Base-by-base conservation (phyloP, 306 rosid species). In the Acacia crassicarpa region DNA sequence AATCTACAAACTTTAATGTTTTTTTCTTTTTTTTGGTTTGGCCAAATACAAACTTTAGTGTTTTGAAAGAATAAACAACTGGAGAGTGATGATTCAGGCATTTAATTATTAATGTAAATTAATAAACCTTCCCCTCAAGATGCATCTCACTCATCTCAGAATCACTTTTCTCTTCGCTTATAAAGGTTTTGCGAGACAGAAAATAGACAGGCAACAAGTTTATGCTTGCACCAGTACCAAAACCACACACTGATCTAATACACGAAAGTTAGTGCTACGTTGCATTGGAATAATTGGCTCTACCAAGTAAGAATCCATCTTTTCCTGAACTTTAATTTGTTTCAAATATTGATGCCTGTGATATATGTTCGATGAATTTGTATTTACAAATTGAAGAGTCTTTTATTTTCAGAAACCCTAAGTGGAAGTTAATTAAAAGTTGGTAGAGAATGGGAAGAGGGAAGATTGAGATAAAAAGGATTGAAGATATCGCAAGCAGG, bases 391-490 rank as follows among this genome's bases (percentile, higher is more conserved):
- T 67, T 8, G 44, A 11, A 25, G 45, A 6, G 16, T 67, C 19
- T n/a, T n/a, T 48, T 46, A 46, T 46, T 65, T 83, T 72, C 48
- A 78, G 84, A 86, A 90, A 89, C 94, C 93, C 92, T 88, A 86
- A 62, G n/a, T 49, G n/a, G 4, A 49, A 8, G 32, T 15, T 5
- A 35, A 20, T 15, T 5, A 17, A 20, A 19, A 67, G 46, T 16
- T 23, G 33, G 14, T 2, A 41, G 40, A 23, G 56, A 9, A 91
- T 94, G 98, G 97, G 98, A 75, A 88, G 97, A 85, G 98, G 98
- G 73, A 94, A 94, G 92, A 92, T 94, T 75, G 93, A 80, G 87
- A 94, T 94, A n/a, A 86, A 78, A 81, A 88, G 93, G 90, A 92
- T 94, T 67, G 98, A 89, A 51, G 88, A 92, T 38, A 79, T 82